Evolutionary conservation across 139 green algal species (phyloP).

Genomic region (Diplosphaera chodatii): DNA sequence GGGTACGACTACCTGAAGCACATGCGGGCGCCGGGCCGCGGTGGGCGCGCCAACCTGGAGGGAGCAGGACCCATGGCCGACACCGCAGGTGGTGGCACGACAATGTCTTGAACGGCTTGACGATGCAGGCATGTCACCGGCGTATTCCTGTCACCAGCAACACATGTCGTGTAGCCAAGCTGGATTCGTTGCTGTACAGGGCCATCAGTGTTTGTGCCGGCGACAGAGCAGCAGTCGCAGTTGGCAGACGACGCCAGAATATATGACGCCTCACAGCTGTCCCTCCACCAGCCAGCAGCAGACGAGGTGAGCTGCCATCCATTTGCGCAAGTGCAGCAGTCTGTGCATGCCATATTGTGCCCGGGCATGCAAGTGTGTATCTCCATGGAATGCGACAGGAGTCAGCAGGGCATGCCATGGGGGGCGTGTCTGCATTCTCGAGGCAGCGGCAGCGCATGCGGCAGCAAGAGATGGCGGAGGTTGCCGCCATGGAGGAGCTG

Average conservation of each 20-base stretch:
- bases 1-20: slow-evolving; percentile 95
- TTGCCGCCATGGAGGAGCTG: slow-evolving; percentile 33
- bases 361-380: too few relatives aligned
- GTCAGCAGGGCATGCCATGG: slow-evolving; percentile 24
- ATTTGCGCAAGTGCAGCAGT: too few relatives aligned
- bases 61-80: background rate
- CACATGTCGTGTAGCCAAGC: too few relatives aligned
- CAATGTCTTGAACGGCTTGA: too few relatives aligned
- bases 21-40: slow-evolving; percentile 42
- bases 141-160: too few relatives aligned
- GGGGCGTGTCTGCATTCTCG: slow-evolving; percentile 48
- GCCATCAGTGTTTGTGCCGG: slow-evolving; percentile 36
- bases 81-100: too few relatives aligned
- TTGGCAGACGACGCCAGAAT: slow-evolving; percentile 34
- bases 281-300: slow-evolving; percentile 19
- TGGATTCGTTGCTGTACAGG: slow-evolving; percentile 15
- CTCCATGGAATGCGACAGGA: too few relatives aligned
- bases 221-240: background rate
- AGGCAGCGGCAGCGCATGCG: slow-evolving; percentile 9
- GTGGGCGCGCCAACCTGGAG: slow-evolving; percentile 18
- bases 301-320: slow-evolving; percentile 16
- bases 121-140: too few relatives aligned
- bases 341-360: too few relatives aligned
- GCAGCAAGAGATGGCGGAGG: slow-evolving; percentile 14
- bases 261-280: slow-evolving; percentile 37